phyloP scores from a whole-genome alignment of 108 stramenopile genomes.

The Cyclotella distinguenda region DNA sequence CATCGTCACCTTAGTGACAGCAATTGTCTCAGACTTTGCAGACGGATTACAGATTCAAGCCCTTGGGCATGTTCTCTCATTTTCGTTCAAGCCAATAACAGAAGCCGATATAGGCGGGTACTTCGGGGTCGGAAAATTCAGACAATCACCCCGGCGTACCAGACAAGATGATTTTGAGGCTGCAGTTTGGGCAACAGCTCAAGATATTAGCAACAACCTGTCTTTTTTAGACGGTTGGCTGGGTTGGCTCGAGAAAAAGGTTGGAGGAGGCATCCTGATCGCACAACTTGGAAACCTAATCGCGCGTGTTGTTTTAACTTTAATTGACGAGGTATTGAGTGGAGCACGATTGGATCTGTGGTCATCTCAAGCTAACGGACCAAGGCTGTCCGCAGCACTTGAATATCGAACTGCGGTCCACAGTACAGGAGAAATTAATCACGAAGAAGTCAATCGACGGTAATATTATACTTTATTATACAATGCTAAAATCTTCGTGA shows the following conservation, averaged over 20 bases:
- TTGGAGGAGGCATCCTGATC: slow-evolving; percentile 80
- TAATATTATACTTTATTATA: no score
- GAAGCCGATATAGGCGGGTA: slow-evolving; percentile 75
- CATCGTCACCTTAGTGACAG: slow-evolving; percentile 77
- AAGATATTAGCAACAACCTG: slow-evolving; percentile 71
- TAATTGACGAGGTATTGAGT: slow-evolving; percentile 82
- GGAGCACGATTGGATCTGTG: slow-evolving; percentile 85
- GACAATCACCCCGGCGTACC: slow-evolving; percentile 58
- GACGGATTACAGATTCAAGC: slow-evolving; percentile 82
- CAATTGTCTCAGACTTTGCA: slow-evolving; percentile 80
- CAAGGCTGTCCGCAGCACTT: slow-evolving; percentile 75
- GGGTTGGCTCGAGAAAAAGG: slow-evolving; percentile 81
- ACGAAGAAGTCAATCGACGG: no score
- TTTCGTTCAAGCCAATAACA: slow-evolving; percentile 85
- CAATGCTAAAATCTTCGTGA: no score
- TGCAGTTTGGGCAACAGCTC: slow-evolving; percentile 81
- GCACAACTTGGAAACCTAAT: slow-evolving; percentile 85
- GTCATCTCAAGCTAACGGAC: slow-evolving; percentile 82
- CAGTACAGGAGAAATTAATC: background rate
- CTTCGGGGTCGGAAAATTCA: slow-evolving; percentile 57
- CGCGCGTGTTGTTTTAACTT: slow-evolving; percentile 78
- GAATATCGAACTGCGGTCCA: slow-evolving; percentile 49
- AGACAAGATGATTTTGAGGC: slow-evolving; percentile 80
- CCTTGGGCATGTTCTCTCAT: slow-evolving; percentile 76
- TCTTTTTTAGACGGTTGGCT: slow-evolving; percentile 86